Conservation (phyloP, 2,329 filamentous ascomycete genomes). For the Penicillium sp. region DNA sequence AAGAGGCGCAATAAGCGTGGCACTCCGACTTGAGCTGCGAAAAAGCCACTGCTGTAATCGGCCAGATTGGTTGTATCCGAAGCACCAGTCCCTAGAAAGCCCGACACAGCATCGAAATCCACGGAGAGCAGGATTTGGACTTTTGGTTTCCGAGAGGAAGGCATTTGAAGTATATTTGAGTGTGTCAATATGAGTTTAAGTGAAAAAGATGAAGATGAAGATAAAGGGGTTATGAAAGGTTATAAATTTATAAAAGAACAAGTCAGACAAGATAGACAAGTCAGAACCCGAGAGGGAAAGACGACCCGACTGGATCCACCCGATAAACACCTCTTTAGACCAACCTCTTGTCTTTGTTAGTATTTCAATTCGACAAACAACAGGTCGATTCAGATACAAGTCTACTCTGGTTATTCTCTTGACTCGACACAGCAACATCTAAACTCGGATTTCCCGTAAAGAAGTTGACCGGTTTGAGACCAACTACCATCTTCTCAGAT, state of each 20-base stretch:
- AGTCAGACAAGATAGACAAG: neutral
- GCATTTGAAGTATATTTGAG: neutral
- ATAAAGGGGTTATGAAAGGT: neutral
- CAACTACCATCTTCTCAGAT: constrained; percentile 24
- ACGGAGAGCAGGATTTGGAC: constrained; percentile 36
- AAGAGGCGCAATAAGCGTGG: constrained; percentile 56
- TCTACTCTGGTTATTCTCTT: constrained; percentile 14
- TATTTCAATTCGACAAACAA: neutral
- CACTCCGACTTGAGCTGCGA: constrained; percentile 57
- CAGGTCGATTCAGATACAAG: neutral
- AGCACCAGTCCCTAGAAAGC: constrained; percentile 58
- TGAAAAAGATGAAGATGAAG: neutral
- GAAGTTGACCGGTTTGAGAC: constrained; percentile 25
- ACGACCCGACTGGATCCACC: constrained; percentile 2
- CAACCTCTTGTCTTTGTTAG: neutral
- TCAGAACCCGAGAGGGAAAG: neutral
- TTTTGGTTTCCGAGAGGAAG: constrained; percentile 3
- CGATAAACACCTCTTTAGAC: neutral
- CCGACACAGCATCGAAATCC: constrained; percentile 60
- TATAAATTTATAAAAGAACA: neutral
- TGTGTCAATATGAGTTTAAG: neutral
- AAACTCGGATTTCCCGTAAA: constrained; percentile 21
- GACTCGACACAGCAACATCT: constrained; percentile 20
- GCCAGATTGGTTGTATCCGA: constrained; percentile 53
- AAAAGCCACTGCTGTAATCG: constrained; percentile 57